Evolutionary conservation across 192 early-diverging fungal genomes (phyloP), one percentile per base, ranked within the genome.

Genomic region (Backusella parvicylindrica): DNA sequence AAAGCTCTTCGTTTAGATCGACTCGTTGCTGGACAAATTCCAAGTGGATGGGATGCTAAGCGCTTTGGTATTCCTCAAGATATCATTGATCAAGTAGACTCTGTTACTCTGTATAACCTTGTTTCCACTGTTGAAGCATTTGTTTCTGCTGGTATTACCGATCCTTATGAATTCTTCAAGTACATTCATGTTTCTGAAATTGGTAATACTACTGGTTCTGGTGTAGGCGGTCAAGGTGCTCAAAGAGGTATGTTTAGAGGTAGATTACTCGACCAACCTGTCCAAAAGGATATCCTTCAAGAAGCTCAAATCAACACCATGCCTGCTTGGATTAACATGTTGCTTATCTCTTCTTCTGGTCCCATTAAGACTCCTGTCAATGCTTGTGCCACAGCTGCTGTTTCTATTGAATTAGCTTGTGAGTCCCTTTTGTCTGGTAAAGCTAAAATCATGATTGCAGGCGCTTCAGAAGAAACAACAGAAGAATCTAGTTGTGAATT

Each of bases 271-370:
- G 97, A 97, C 77, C 89, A 91, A 80, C 92, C 91, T 37, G 89
- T 95, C n/a, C 94, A 95, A 80, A 91, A 92, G 79, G 97, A 97
- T 75, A 93, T 98, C 70, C 84, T 97, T 77, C 97, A 98, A 73
- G 97, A 98, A 85, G 91, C 91, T 32, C 97, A 97, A 88, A 91
- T 97, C 79, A 97, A 94, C 87, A 97, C 95, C 65, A 93, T 93
- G 91, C 89, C 95, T 23, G 97, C 95, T 56, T 98, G 97, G 97
- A 89, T 97, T 78, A 98, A 98, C 86, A 91, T 98, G 92, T 88
- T 98, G 76, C 83, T 98, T 53, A 86, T 97, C 4, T 97, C 96
- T 13, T 90, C 95, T 0, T 92, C 95, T 0, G 97, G 97, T 33
- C 95, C 95, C 11, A 95, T 98, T 84, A 96, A 94, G 88, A 94